A percentile compares a stretch with the other conserved stretches of the same genome.
phyloP scores from a whole-genome alignment of 2,329 filamentous ascomycete genomes.

The Calonectria hawksworthii region DNA sequence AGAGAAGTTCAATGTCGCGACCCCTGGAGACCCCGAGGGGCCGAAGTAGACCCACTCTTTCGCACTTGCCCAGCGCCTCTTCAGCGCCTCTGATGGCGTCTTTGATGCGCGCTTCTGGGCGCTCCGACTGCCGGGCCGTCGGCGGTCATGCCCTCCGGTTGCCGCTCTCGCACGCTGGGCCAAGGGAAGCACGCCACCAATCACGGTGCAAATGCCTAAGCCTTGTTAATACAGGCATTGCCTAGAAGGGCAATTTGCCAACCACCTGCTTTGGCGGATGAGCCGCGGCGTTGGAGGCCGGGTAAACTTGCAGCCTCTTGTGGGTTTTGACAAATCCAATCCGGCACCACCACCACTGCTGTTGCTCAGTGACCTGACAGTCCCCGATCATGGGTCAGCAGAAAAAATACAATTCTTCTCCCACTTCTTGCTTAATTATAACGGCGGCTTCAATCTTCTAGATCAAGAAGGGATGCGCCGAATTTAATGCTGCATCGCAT shows the following conservation, averaged over 20 bases:
- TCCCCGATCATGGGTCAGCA: not conserved
- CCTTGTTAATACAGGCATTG: constrained; percentile 13
- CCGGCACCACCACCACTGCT: not conserved
- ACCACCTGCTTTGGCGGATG: not conserved
- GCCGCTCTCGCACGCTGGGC: constrained; percentile 24
- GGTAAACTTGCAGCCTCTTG: not conserved
- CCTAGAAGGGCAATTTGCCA: not conserved
- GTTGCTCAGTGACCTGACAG: not conserved
- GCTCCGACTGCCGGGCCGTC: constrained; percentile 46
- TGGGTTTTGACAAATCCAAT: not conserved
- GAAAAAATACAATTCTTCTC: not conserved
- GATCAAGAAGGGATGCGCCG: no score
- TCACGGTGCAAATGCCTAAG: constrained; percentile 1
- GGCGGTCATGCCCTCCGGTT: constrained; percentile 39
- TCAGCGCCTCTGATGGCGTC: constrained; percentile 19
- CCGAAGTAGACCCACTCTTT: constrained; percentile 31
- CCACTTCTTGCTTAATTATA: no score
- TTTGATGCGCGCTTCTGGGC: not conserved
- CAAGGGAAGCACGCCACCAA: not conserved
- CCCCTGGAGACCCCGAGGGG: constrained; percentile 42
- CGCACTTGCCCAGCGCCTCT: not conserved
- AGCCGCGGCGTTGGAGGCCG: not conserved
- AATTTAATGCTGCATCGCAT: no score
- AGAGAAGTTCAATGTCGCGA: constrained; percentile 46
- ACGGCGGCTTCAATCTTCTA: no score